Base-by-base conservation (phyloP, 768 basidiomycete genomes). In the Panaeolus papilionaceus region DNA sequence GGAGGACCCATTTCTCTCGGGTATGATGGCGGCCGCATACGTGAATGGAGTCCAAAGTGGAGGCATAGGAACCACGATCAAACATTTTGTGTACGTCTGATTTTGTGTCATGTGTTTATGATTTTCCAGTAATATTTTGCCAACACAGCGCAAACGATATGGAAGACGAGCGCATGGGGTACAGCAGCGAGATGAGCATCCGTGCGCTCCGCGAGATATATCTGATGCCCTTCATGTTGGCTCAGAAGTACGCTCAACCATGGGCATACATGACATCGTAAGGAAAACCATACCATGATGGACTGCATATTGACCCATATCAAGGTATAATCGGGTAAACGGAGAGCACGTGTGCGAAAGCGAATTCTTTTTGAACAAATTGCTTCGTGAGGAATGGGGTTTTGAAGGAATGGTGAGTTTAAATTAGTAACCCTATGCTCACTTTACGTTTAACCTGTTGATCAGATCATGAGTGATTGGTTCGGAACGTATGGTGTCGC, bases 391-490 rank as follows among this genome's bases (percentile, higher is more conserved):
- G 14, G 93, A 94, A 73, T 94, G 93, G 92, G 84, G 85, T 45
- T 92, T 85, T 71, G 80, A 89, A n/a, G 90, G 90, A 3, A 77
- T 88, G 76, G 84, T 84, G 69, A 2, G 79, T 23, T 23, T 0
- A 23, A 23, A 23, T 23, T 23, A 23, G 72, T 33, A 38, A 3
- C 63, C 3, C 23, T 23, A 38, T 33, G n/a, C 44, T 33, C 63
- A 18, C 65, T 16, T 28, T 23, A 23, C 23, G 5, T 7, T 11
- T 12, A 23, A 20, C 7, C 28, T 49, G 39, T 11, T 9, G 23
- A 26, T 45, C 66, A 85, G 79, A 80, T 92, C 66, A 94, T 94
- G 92, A 92, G 90, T 67, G 93, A 94, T 75, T 95, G 93, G 90
- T 91, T 90, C 66, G 93, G 93, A 0, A 78, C 85, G 1, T 93